Evolutionary conservation across 2,329 filamentous ascomycete species (phyloP), one percentile per base, ranked within the genome.

Genomic region (Clarireedia monteithiana): DNA sequence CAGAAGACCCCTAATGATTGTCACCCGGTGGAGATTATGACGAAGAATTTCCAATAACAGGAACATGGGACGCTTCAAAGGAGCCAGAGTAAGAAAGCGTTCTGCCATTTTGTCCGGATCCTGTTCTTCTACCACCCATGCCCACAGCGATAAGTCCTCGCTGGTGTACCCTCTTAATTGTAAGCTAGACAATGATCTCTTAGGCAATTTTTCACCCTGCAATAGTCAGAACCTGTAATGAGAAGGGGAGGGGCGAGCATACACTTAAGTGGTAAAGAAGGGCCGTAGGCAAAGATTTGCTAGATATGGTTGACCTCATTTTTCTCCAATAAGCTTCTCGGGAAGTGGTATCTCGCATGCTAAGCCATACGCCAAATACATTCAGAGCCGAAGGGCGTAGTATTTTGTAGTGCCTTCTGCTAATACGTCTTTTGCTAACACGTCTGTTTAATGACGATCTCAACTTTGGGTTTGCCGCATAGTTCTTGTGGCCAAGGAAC

Each of bases 111-210:
- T 57, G 24, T 66, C 61, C n/a, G 59, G 24, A 45, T 45, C 30
- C 9, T 58, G 39, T 30, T 55, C 62, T 6, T 59, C 55, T 2
- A 69, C 15, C 49, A 69, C 60, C 58, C 63, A 65, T 27, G 59
- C 60, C 67, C 68, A 70, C 34, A 55, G n/a, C 1, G 55, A 39
- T 23, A 70, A 51, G 60, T 70, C 65, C 24, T 57, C 17, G 20
- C 53, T 45, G 23, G 50, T 51, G 15, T 63, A 59, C 10, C 60
- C 60, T 17, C 56, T 56, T n/a, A 23, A 39, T 38, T 53, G 7
- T 24, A 55, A 36, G 5, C 24, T n/a, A 44, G 49, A 39, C 24
- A 6, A 34, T 46, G 42, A 42, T 6, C 34, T 23, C 15, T 27
- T 20, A 7, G 52, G 49, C 17, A 55, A 10, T 14, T 30, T 24